A percentile compares a stretch with the other conserved stretches of the same genome.
Evolutionary conservation across 306 rosid species (phyloP).

Genomic region (Dryas drummondii): DNA sequence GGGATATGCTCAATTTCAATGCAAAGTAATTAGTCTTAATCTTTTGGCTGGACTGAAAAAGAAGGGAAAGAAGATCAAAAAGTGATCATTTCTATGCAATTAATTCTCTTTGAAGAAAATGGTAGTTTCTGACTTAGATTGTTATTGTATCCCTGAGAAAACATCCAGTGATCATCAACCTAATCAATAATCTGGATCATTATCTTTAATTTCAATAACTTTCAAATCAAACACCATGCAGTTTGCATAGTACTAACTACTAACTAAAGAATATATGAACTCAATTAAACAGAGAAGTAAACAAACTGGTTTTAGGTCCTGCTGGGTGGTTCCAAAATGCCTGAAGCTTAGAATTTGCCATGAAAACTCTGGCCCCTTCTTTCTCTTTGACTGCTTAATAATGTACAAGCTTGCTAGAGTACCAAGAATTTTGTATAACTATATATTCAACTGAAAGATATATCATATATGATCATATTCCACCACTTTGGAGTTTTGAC

Average conservation of each 20-base stretch:
- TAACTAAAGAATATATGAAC: neutral
- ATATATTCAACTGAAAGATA: too few species aligned
- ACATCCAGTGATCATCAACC: too few species aligned
- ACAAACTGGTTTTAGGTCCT: conserved; percentile 21
- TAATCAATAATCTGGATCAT: neutral
- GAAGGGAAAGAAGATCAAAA: too few species aligned
- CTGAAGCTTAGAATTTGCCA: conserved; percentile 15
- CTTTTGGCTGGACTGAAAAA: too few species aligned
- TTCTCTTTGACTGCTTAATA: neutral
- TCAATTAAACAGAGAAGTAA: neutral
- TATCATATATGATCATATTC: too few species aligned
- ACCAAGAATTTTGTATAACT: too few species aligned
- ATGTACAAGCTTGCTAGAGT: too few species aligned
- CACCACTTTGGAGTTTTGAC: neutral
- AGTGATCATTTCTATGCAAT: neutral
- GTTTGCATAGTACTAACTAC: neutral
- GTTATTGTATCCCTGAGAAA: too few species aligned
- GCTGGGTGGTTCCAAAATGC: conserved; percentile 26
- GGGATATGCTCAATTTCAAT: too few species aligned
- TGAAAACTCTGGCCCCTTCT: neutral
- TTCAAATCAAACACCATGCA: neutral
- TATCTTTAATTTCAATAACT: neutral
- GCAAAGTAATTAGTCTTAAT: too few species aligned
- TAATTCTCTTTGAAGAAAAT: too few species aligned
- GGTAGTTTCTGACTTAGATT: neutral